These are phyloP conservation scores for Blastocrithidia nonstop DNA, from an alignment of 208 protist genomes.

Conservation along the genomic window DNA sequence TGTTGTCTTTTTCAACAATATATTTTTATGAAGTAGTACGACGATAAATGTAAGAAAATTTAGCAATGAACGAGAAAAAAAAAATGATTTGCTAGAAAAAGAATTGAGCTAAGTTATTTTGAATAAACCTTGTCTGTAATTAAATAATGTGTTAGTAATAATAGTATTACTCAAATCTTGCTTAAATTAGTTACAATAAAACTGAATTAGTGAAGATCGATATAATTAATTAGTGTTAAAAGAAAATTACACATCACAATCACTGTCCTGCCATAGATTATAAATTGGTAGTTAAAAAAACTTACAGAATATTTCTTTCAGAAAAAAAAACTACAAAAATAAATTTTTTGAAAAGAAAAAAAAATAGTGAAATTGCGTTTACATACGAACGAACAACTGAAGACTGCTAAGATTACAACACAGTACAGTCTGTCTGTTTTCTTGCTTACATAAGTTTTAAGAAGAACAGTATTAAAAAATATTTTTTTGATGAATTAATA, in stretches of 20 bases:
- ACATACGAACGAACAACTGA: no score
- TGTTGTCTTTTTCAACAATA: no score
- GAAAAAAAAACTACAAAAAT: background rate
- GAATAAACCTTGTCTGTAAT: slow-evolving; percentile 2
- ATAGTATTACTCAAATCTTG: background rate
- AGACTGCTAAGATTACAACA: no score
- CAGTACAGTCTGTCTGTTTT: no score
- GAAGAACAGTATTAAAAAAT: no score
- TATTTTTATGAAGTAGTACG: background rate
- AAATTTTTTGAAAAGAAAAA: background rate
- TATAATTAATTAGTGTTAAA: background rate
- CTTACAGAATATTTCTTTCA: background rate
- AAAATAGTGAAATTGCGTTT: no score
- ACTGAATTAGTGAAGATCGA: background rate
- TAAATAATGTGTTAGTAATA: slow-evolving; percentile 5
- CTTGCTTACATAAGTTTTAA: no score
- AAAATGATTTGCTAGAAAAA: background rate
- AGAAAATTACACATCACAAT: slow-evolving; percentile 4
- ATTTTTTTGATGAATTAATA: no score
- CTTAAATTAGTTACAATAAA: slow-evolving; percentile 1
- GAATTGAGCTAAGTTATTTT: background rate
- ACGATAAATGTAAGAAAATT: background rate
- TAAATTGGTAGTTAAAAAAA: slow-evolving; percentile 3
- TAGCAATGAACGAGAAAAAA: background rate
- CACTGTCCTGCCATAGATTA: slow-evolving; percentile 1